Base-by-base conservation (phyloP, 805 yeast genomes). In the Pichia pseudocactophila region DNA sequence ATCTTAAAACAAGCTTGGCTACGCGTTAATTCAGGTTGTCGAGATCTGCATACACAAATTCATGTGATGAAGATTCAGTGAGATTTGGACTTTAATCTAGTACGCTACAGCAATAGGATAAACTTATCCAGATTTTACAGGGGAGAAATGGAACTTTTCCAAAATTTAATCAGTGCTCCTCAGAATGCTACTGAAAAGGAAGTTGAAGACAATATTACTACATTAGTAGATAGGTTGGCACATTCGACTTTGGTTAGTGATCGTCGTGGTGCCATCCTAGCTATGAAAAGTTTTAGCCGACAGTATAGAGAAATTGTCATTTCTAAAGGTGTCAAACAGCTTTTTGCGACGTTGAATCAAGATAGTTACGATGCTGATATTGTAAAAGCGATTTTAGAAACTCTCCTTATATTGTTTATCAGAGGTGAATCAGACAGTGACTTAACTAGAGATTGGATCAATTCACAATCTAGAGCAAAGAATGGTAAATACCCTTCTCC, bases 251-350 rank as follows among this genome's bases (percentile, higher is more conserved):
- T 84, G 48, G 70, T 92, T 2, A 78, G 83, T 25, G 98, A 92
- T 62, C 70, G 97, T 48, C 68, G 95, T 41, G 90, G 96, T 2
- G 97, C 97, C 0, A 84, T 90, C 4, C 69, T 90, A 30, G 90
- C 95, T 0, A 67, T 92, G 48, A 89, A 90, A 57, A 84, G 94
- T 34, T 88, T 87, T 58, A 78, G 94, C 46, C 71, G 97, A 43
- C 86, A 87, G 52, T 87, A 82, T 58, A 68, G 98, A 47, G 99
- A 92, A 61, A 69, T 81, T 2, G 97, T 92, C 2, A 86, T 89
- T 36, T 94, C 95, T 30, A 76, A 81, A 46, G 97, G 95, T 2
- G 66, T 89, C 28, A 70, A 87, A 43, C 84, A 88, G 1, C 65
- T 92, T 40, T 71, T 92, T 13, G 59, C 67, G 19, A 78, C 89